phyloP scores from a whole-genome alignment of 2,329 filamentous ascomycete genomes.

The Beauveria sp. region DNA sequence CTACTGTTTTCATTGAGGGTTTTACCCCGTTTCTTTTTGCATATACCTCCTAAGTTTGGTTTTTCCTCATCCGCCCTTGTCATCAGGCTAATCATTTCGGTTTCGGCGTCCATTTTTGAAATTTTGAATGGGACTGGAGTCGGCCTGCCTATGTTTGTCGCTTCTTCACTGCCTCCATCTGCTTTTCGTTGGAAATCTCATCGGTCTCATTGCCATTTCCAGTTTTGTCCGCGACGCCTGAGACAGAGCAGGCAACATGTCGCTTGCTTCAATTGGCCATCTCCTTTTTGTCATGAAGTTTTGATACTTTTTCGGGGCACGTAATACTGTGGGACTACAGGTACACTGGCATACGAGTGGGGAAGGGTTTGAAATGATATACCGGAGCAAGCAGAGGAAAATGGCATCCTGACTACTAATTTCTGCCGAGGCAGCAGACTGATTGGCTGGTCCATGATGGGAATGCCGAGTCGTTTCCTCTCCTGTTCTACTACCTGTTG shows the following conservation, averaged over 20 bases:
- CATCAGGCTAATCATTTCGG: constrained; percentile 13
- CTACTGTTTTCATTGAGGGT: constrained; percentile 25
- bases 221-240: constrained; percentile 26
- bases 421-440: constrained; percentile 33
- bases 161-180: not conserved
- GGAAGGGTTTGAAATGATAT: constrained; percentile 12
- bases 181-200: constrained; percentile 16
- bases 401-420: constrained; percentile 31
- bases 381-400: constrained; percentile 19
- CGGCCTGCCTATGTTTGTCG: constrained; percentile 14
- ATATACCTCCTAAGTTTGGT: constrained; percentile 18
- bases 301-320: constrained; percentile 14
- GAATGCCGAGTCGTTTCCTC: constrained; percentile 27
- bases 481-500: constrained; percentile 19
- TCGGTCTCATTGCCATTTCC: constrained; percentile 19
- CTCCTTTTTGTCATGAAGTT: constrained; percentile 11
- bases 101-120: constrained; percentile 13
- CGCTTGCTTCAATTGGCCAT: constrained; percentile 6
- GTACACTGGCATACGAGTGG: constrained; percentile 12
- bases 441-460: constrained; percentile 46
- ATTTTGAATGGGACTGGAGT: constrained; percentile 5
- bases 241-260: constrained; percentile 26
- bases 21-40: constrained; percentile 11
- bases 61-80: constrained; percentile 18
- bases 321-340: constrained; percentile 12